These are phyloP conservation scores for Vanilla planifolia DNA, from an alignment of 106 monocot genomes.

Conservation along the genomic window DNA sequence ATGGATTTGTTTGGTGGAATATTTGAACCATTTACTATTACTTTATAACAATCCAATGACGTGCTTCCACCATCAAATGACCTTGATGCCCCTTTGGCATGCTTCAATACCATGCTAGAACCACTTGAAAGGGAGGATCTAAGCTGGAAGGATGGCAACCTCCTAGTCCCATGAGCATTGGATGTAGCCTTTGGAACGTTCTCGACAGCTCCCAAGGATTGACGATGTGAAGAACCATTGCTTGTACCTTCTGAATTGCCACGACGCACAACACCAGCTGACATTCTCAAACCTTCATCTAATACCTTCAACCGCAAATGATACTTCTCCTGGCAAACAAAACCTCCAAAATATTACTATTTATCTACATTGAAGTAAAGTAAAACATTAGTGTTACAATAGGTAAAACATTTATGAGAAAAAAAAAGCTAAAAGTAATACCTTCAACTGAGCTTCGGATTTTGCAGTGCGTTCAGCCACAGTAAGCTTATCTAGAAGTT, in stretches of 20 bases:
- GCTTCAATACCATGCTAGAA: conserved; percentile 46
- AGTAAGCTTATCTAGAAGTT: conserved; percentile 70
- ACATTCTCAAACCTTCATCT: conserved; percentile 69
- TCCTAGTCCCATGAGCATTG: conserved; percentile 40
- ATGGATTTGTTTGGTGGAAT: conserved; percentile 34
- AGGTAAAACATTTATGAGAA: too few relatives aligned
- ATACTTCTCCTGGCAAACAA: conserved; percentile 48
- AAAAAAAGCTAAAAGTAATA: too few relatives aligned
- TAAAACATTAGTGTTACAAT: too few relatives aligned
- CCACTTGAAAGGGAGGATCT: too few relatives aligned
- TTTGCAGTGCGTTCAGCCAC: conserved; percentile 64
- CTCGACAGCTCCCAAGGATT: conserved; percentile 66
- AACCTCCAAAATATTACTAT: too few relatives aligned
- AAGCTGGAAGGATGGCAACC: conserved; percentile 41
- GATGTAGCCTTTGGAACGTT: conserved; percentile 36
- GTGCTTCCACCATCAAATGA: conserved; percentile 80
- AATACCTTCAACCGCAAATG: conserved; percentile 72
- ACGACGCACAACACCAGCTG: conserved; percentile 35
- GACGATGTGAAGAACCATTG: conserved; percentile 57
- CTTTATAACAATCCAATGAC: conserved; percentile 40
- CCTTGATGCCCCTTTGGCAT: conserved; percentile 81
- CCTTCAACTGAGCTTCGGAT: conserved; percentile 72
- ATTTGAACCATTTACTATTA: conserved; percentile 32
- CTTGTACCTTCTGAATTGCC: conserved; percentile 27
- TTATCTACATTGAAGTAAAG: too few relatives aligned